phyloP scores from a whole-genome alignment of 352 stramenopile species.

The Pilasporangium apinafurcum region DNA sequence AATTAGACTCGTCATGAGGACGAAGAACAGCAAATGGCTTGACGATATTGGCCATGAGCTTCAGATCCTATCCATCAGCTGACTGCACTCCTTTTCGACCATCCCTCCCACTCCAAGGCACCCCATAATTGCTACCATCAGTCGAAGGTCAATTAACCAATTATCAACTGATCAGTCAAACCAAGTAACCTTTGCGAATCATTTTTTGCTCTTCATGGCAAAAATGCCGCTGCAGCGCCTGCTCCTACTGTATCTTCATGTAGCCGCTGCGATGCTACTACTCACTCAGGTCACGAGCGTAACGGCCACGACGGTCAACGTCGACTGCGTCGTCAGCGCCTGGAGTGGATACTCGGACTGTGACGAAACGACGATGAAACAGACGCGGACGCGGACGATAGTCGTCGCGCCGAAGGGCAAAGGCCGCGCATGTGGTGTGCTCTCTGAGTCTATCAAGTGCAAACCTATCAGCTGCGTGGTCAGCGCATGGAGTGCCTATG shows the following conservation, averaged over 20 bases:
- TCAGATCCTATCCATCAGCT: too few species aligned
- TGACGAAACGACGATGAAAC: constrained; percentile 32
- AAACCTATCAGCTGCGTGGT: constrained; percentile 40
- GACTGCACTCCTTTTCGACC: too few species aligned
- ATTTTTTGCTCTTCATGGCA: too few species aligned
- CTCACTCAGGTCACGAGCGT: not conserved
- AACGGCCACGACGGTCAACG: constrained; percentile 14
- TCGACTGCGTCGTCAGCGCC: constrained; percentile 43
- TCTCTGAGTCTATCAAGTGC: constrained; percentile 31
- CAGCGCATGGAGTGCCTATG: constrained; percentile 38
- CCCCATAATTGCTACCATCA: too few species aligned
- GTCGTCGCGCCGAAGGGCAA: constrained; percentile 13
- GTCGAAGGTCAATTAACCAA: too few species aligned
- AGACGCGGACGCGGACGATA: constrained; percentile 19
- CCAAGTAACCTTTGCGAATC: too few species aligned
- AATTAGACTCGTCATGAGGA: too few species aligned
- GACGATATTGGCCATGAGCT: too few species aligned
- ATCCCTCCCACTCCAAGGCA: too few species aligned
- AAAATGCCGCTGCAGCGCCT: too few species aligned
- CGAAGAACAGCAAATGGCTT: too few species aligned
- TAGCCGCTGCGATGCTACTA: not conserved
- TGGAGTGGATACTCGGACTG: constrained; percentile 33
- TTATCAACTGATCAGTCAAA: too few species aligned
- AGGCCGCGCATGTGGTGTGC: constrained; percentile 13
- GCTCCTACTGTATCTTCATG: not conserved